These are phyloP conservation scores for Zostera marina DNA, from an alignment of 116 monocot genomes.

Conservation along the genomic window DNA sequence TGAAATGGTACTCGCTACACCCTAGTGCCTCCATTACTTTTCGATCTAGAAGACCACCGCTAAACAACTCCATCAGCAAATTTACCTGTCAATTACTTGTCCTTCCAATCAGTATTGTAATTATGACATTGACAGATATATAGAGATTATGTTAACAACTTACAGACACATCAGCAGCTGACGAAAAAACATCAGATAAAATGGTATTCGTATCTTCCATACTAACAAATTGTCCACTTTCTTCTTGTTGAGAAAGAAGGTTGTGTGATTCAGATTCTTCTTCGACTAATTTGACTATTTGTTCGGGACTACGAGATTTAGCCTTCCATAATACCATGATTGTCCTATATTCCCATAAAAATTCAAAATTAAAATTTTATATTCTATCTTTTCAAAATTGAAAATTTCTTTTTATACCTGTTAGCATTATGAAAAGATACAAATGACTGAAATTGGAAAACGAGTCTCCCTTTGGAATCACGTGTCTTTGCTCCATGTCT, in stretches of 20 bases:
- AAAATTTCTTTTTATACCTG: constrained; percentile 28
- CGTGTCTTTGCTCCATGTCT: constrained; percentile 64
- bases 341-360: constrained; percentile 37
- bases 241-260: constrained; percentile 23
- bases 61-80: constrained; percentile 62
- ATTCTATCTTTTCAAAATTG: not conserved
- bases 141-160: constrained; percentile 10
- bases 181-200: constrained; percentile 60
- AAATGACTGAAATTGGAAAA: constrained; percentile 92
- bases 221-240: constrained; percentile 50
- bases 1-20: constrained; percentile 43
- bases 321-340: constrained; percentile 92
- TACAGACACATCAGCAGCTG: constrained; percentile 39
- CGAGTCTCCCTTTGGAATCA: constrained; percentile 62
- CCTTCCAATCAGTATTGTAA: too few species aligned
- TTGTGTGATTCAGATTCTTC: constrained; percentile 54
- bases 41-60: constrained; percentile 50
- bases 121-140: not conserved
- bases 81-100: constrained; percentile 25
- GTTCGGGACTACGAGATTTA: constrained; percentile 66
- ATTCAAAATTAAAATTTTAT: not conserved
- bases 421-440: constrained; percentile 79
- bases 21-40: constrained; percentile 76
- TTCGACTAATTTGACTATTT: constrained; percentile 66
- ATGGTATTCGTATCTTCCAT: constrained; percentile 63